phyloP scores from a whole-genome alignment of 2,329 filamentous ascomycete species.

The Arthrobotrys entomopaga region DNA sequence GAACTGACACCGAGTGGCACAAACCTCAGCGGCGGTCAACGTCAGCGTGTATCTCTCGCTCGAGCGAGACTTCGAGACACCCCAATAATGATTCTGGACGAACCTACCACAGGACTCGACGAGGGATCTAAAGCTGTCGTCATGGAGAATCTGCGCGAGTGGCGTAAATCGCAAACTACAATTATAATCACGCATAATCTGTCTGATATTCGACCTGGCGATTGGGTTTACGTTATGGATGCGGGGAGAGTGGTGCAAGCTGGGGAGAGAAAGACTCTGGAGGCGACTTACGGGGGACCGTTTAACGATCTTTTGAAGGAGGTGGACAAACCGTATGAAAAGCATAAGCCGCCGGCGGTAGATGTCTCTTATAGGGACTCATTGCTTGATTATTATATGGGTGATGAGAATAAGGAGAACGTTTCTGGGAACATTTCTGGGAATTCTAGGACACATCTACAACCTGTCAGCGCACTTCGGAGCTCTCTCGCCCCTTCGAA shows the following conservation, averaged over 20 bases:
- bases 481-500: slow-evolving; percentile 18
- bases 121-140: slow-evolving; percentile 74
- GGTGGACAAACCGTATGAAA: slow-evolving; percentile 18
- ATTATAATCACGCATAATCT: slow-evolving; percentile 94
- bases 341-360: slow-evolving; percentile 3
- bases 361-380: slow-evolving; percentile 28
- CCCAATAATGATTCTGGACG: slow-evolving; percentile 84
- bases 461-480: slow-evolving; percentile 13
- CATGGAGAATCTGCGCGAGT: slow-evolving; percentile 78
- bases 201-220: slow-evolving; percentile 74
- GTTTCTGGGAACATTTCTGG: slow-evolving; percentile 8
- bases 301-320: slow-evolving; percentile 64
- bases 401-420: slow-evolving; percentile 40
- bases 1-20: slow-evolving; percentile 75
- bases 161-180: slow-evolving; percentile 84
- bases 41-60: slow-evolving; percentile 81
- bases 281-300: slow-evolving; percentile 63
- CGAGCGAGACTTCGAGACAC: slow-evolving; percentile 80
- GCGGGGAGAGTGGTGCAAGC: slow-evolving; percentile 74
- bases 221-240: slow-evolving; percentile 84
- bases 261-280: slow-evolving; percentile 72
- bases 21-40: slow-evolving; percentile 83
- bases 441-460: slow-evolving; percentile 17
- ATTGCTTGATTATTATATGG: slow-evolving; percentile 45
- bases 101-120: slow-evolving; percentile 87